Conservation (phyloP, 108 stramenopile species). For the Nitzschia sp. region DNA sequence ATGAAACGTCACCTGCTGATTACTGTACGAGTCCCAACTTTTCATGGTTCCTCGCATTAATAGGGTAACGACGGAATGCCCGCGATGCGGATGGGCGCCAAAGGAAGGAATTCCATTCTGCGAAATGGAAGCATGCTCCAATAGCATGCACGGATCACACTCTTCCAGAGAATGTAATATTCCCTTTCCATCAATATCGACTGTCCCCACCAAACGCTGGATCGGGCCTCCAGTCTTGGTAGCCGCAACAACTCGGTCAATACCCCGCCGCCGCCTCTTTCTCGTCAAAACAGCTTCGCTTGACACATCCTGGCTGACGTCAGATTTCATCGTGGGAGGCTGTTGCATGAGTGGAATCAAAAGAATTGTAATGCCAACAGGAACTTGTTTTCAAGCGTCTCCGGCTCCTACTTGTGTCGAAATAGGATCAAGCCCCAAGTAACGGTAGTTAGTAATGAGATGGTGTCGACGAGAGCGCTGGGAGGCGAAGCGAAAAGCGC, state of each 20-base stretch:
- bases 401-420: too few relatives aligned
- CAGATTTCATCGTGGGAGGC: too few relatives aligned
- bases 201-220: constrained; percentile 29
- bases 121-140: constrained; percentile 19
- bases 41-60: constrained; percentile 23
- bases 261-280: neutral
- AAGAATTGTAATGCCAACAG: too few relatives aligned
- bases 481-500: too few relatives aligned
- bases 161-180: constrained; percentile 24
- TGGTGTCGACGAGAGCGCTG: too few relatives aligned
- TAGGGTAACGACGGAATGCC: constrained; percentile 39
- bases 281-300: neutral
- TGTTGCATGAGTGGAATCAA: too few relatives aligned
- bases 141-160: constrained; percentile 37
- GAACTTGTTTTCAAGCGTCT: too few relatives aligned
- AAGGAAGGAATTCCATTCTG: constrained; percentile 25
- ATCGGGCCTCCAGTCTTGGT: constrained; percentile 11
- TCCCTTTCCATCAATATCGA: constrained; percentile 37
- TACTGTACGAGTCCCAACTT: constrained; percentile 34
- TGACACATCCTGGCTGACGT: neutral
- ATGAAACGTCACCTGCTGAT: too few relatives aligned
- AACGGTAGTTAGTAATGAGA: too few relatives aligned
- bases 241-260: constrained; percentile 23
- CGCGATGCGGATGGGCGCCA: constrained; percentile 39
- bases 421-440: too few relatives aligned